phyloP scores from a whole-genome alignment of 1,284 basidiomycete genomes.

The Cryptococcus jaspeensis region DNA sequence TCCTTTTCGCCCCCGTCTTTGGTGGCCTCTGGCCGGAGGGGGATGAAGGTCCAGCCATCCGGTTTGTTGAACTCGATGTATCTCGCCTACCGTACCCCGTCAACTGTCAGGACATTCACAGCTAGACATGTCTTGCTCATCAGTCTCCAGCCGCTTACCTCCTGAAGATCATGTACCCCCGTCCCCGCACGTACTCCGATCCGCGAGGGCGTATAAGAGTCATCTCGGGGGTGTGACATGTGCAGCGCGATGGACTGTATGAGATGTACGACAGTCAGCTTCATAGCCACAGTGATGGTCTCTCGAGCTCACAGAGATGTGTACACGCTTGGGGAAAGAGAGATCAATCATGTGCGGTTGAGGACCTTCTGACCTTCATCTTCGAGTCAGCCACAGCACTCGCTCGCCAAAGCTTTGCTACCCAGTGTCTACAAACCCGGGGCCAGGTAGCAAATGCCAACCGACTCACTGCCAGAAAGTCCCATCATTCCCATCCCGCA shows the following conservation, averaged over 20 bases:
- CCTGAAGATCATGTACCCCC: slow-evolving; percentile 85
- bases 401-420: slow-evolving; percentile 2
- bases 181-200: slow-evolving; percentile 90
- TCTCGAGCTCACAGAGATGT: slow-evolving; percentile 67
- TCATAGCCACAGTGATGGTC: not conserved
- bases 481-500: slow-evolving; percentile 81
- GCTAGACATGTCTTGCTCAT: too few relatives aligned
- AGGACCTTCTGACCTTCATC: slow-evolving; percentile 83
- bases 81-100: slow-evolving; percentile 56
- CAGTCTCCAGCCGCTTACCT: slow-evolving; percentile 52
- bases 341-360: slow-evolving; percentile 96
- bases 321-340: slow-evolving; percentile 86
- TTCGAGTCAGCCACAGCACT: slow-evolving; percentile 2
- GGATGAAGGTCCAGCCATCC: slow-evolving; percentile 91
- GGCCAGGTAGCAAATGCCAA: too few relatives aligned
- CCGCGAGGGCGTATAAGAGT: slow-evolving; percentile 94
- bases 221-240: slow-evolving; percentile 83
- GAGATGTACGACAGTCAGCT: not conserved
- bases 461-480: slow-evolving; percentile 95
- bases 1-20: slow-evolving; percentile 65
- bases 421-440: not conserved
- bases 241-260: slow-evolving; percentile 84
- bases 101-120: not conserved
- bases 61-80: slow-evolving; percentile 82
- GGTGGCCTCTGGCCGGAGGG: slow-evolving; percentile 71